Conservation (phyloP, 805 yeast species). For the Wickerhamomyces xylosicus region DNA sequence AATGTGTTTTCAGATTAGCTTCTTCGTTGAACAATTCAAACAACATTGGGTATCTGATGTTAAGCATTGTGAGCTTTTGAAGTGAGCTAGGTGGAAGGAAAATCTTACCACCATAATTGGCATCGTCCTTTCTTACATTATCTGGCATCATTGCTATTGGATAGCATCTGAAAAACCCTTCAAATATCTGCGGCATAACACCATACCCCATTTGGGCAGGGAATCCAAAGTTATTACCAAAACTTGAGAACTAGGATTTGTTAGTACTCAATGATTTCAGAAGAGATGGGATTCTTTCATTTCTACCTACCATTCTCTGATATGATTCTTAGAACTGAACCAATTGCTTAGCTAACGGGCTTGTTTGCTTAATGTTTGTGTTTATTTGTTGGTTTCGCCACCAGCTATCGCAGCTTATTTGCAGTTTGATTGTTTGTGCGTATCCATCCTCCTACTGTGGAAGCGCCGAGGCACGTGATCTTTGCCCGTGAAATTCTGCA, state of each 20-base stretch:
- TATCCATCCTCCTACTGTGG: too few relatives aligned
- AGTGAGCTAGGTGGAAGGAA: slow-evolving; percentile 91
- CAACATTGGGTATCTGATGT: slow-evolving; percentile 93
- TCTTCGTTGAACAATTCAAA: slow-evolving; percentile 71
- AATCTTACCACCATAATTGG: slow-evolving; percentile 93
- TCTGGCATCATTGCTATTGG: slow-evolving; percentile 84
- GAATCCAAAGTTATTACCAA: slow-evolving; percentile 18
- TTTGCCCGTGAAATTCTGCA: not conserved
- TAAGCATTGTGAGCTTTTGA: slow-evolving; percentile 78
- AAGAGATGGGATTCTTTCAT: too few relatives aligned
- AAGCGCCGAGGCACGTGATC: not conserved
- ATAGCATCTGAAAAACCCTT: slow-evolving; percentile 85
- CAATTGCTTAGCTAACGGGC: too few relatives aligned
- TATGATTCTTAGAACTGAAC: too few relatives aligned
- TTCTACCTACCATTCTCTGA: too few relatives aligned
- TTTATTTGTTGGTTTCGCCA: too few relatives aligned
- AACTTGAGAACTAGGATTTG: slow-evolving; percentile 25
- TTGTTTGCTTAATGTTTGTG: too few relatives aligned
- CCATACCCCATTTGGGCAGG: slow-evolving; percentile 14
- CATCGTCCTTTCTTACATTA: slow-evolving; percentile 54
- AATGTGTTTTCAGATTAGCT: slow-evolving; percentile 54
- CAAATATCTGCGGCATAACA: slow-evolving; percentile 41
- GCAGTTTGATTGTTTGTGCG: too few relatives aligned
- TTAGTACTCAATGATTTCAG: not conserved
- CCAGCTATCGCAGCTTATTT: too few relatives aligned